Evolutionary conservation across 1,139 yeast species (phyloP).

Genomic region (Yamadazyma atlantica): DNA sequence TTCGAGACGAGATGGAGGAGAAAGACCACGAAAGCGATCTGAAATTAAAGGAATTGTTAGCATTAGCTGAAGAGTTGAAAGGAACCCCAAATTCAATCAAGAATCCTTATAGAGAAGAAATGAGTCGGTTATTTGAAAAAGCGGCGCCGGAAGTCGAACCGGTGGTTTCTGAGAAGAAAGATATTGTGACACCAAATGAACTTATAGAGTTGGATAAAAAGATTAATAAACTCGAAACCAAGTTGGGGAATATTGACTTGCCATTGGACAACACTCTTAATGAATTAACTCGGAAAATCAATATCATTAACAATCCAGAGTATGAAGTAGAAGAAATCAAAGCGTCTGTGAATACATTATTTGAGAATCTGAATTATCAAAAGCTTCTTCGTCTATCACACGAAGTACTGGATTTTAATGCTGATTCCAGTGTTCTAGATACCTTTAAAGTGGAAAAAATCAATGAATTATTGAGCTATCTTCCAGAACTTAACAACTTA

Average conservation of each 20-base stretch:
- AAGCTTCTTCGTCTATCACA: not conserved
- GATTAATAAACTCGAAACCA: slow-evolving; percentile 19
- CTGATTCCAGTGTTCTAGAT: slow-evolving; percentile 1
- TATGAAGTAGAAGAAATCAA: slow-evolving; percentile 22
- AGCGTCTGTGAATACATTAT: slow-evolving; percentile 15
- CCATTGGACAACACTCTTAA: slow-evolving; percentile 27
- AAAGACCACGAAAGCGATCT: slow-evolving; percentile 2
- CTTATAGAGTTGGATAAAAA: slow-evolving; percentile 20
- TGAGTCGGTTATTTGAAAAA: slow-evolving; percentile 8
- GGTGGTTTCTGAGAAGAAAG: not conserved
- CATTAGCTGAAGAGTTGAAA: slow-evolving; percentile 10
- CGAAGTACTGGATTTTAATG: not conserved
- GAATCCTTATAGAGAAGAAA: slow-evolving; percentile 7
- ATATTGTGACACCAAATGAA: not conserved
- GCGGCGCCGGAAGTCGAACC: slow-evolving; percentile 6
- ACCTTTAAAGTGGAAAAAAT: slow-evolving; percentile 23
- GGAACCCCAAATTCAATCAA: slow-evolving; percentile 3
- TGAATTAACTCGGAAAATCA: slow-evolving; percentile 37
- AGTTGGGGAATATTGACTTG: slow-evolving; percentile 12
- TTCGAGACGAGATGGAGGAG: slow-evolving; percentile 14
- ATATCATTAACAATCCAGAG: slow-evolving; percentile 38
- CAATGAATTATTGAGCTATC: slow-evolving; percentile 34
- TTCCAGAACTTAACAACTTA: slow-evolving; percentile 37
- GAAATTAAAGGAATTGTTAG: slow-evolving; percentile 7
- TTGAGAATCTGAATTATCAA: slow-evolving; percentile 7